Percentiles rank a stretch among this genome's conserved stretches.
These are phyloP conservation scores for Saccharomycopsis amapae DNA, from an alignment of 805 yeast genomes.

Conservation along the genomic window DNA sequence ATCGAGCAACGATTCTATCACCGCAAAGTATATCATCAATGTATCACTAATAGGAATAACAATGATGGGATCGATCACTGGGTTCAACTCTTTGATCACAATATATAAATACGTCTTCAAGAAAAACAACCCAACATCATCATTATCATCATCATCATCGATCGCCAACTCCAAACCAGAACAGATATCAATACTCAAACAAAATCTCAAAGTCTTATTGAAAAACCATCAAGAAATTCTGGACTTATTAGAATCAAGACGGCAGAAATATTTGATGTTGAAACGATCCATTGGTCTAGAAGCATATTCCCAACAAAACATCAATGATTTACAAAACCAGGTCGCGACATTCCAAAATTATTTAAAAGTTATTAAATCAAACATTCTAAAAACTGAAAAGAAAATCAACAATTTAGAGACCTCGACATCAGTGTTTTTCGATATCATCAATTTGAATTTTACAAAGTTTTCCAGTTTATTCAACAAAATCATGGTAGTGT, in stretches of 20 bases:
- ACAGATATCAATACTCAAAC: background rate
- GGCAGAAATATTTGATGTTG: background rate
- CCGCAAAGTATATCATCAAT: conserved; percentile 7
- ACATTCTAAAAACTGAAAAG: conserved; percentile 4
- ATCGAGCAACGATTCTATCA: background rate
- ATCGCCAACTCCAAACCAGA: background rate
- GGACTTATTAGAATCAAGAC: background rate
- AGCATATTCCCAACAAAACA: conserved; percentile 4
- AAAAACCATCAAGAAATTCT: conserved; percentile 5
- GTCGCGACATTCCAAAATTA: conserved; percentile 6
- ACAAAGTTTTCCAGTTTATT: conserved; percentile 3
- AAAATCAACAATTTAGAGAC: conserved; percentile 8
- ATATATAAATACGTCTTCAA: background rate
- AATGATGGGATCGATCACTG: conserved; percentile 19
- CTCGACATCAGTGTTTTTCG: conserved; percentile 9
- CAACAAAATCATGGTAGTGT: conserved; percentile 4
- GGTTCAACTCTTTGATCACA: conserved; percentile 13
- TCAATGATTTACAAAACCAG: conserved; percentile 7
- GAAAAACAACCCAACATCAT: background rate
- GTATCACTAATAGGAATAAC: conserved; percentile 13
- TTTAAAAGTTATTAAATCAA: conserved; percentile 3
- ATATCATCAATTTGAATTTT: conserved; percentile 6
- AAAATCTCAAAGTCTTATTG: conserved; percentile 3
- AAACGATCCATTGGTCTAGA: conserved; percentile 5
- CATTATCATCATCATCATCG: background rate